These are phyloP conservation scores for Pleurotus giganteus DNA, from an alignment of 768 basidiomycete genomes.

Conservation along the genomic window DNA sequence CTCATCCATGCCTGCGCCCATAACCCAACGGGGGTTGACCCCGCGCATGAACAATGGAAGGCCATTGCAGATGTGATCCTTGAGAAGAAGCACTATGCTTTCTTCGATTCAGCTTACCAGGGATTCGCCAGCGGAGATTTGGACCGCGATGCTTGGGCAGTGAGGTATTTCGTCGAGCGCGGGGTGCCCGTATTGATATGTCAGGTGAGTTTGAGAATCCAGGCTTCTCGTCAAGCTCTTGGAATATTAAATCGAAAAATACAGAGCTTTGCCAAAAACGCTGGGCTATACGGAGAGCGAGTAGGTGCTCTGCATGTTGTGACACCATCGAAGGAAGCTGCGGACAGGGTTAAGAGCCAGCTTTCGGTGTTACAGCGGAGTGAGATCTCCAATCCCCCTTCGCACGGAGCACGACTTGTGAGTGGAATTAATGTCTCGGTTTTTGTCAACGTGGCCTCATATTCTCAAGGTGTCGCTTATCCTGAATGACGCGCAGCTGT, in stretches of 20 bases:
- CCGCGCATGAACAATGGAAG: conserved; percentile 84
- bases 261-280: conserved; percentile 97
- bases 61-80: conserved; percentile 71
- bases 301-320: conserved; percentile 92
- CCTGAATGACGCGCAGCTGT: conserved; percentile 69
- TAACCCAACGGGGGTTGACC: conserved; percentile 96
- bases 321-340: conserved; percentile 59
- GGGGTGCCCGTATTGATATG: conserved; percentile 81
- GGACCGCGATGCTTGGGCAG: conserved; percentile 89
- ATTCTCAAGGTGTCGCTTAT: conserved; percentile 70
- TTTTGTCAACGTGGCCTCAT: conserved; percentile 3
- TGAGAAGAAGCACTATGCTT: conserved; percentile 76
- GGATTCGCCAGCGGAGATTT: conserved; percentile 94
- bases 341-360: conserved; percentile 77
- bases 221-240: neutral
- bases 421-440: conserved; percentile 10
- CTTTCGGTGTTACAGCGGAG: conserved; percentile 89
- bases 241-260: neutral
- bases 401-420: conserved; percentile 87
- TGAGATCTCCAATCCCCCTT: conserved; percentile 94
- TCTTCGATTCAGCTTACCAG: conserved; percentile 97
- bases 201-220: conserved; percentile 53
- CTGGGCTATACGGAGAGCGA: conserved; percentile 92
- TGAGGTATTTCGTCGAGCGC: conserved; percentile 79
- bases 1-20: conserved; percentile 94